Evolutionary conservation across 305 asterid genomes (phyloP).

Genomic region (Plantago lanceolata): DNA sequence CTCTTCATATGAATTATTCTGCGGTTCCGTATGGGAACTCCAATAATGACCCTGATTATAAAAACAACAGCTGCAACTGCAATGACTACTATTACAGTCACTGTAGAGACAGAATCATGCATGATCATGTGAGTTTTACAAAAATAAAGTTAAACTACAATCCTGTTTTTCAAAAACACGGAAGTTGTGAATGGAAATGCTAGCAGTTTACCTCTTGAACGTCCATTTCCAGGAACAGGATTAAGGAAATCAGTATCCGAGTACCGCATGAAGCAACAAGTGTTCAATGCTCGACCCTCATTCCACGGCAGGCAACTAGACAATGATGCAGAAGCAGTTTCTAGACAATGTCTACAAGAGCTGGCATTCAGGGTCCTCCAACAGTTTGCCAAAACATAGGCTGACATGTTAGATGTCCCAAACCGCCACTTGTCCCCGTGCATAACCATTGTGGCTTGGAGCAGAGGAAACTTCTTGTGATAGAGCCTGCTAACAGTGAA

Average conservation of each 20-base stretch:
- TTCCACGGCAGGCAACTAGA: constrained; percentile 8
- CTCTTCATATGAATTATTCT: constrained; percentile 1
- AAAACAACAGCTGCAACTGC: constrained; percentile 5
- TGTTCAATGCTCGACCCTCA: constrained; percentile 9
- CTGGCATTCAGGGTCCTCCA: constrained; percentile 4
- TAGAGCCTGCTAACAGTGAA: background rate
- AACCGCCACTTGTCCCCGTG: background rate
- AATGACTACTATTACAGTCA: background rate
- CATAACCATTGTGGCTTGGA: constrained; percentile 1
- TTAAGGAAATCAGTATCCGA: constrained; percentile 10
- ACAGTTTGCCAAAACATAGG: constrained; percentile 3
- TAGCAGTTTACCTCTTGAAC: constrained; percentile 1
- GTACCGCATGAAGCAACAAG: constrained; percentile 4
- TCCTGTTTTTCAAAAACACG: background rate
- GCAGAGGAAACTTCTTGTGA: background rate
- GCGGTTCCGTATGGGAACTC: constrained; percentile 2
- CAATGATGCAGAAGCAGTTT: background rate
- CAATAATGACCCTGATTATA: background rate
- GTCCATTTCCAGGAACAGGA: background rate
- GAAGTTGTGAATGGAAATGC: background rate
- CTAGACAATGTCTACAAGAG: constrained; percentile 4
- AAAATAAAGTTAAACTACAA: background rate
- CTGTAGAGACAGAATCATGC: constrained; percentile 4
- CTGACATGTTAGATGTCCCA: background rate
- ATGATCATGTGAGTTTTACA: background rate